Conservation (phyloP, 139 green algal species). For the Chlorella sorokiniana region DNA sequence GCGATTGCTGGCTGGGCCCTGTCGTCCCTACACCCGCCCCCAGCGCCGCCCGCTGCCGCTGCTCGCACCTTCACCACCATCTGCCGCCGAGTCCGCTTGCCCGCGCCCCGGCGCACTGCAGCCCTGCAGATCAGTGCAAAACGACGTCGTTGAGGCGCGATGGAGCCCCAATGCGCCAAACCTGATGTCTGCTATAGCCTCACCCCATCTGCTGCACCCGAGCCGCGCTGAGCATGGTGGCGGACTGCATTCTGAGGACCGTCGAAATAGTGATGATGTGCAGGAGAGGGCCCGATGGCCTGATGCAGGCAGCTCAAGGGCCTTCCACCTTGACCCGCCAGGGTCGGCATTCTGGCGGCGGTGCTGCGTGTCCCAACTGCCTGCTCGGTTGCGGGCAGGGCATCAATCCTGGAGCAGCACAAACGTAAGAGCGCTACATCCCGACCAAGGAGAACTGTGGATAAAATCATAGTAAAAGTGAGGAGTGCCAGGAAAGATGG, state of each 20-base stretch:
- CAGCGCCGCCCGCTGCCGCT: neutral
- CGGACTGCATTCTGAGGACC: neutral
- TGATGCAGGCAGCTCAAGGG: too few relatives aligned
- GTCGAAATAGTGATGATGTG: neutral
- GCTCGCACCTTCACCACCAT: neutral
- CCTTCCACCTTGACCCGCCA: neutral
- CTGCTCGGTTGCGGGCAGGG: too few relatives aligned
- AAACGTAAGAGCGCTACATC: neutral
- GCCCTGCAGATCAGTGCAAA: neutral
- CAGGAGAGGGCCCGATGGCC: neutral
- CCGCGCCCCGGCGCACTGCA: neutral
- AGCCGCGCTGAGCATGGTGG: neutral
- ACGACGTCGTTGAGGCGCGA: neutral
- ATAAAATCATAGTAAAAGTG: neutral
- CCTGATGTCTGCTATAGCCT: neutral
- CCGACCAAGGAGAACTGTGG: neutral
- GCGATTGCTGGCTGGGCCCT: neutral
- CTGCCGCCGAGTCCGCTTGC: neutral
- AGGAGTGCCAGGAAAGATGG: neutral
- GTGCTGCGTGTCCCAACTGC: neutral
- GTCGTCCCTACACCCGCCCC: too few relatives aligned
- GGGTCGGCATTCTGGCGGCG: neutral
- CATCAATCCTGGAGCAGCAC: neutral
- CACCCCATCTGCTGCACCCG: neutral
- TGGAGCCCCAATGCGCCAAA: neutral